These are phyloP conservation scores for Cystofilobasidium ferigula DNA, from an alignment of 768 basidiomycete species.

Conservation along the genomic window DNA sequence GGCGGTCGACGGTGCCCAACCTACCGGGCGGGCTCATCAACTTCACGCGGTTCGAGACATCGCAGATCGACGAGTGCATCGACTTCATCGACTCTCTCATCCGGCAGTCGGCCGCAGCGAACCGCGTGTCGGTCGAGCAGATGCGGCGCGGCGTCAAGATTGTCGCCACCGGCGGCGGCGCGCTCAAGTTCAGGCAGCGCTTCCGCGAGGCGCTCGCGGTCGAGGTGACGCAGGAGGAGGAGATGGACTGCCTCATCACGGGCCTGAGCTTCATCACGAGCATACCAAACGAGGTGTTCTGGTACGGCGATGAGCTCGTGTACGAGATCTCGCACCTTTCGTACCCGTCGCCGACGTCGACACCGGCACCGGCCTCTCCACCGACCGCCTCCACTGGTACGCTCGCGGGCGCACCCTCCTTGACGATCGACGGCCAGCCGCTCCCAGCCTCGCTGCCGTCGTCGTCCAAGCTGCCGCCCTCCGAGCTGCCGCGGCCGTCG, in stretches of 20 bases:
- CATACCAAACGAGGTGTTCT: slow-evolving; percentile 96
- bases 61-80: slow-evolving; percentile 71
- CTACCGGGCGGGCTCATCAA: slow-evolving; percentile 95
- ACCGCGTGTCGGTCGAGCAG: slow-evolving; percentile 74
- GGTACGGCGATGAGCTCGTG: slow-evolving; percentile 94
- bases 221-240: slow-evolving; percentile 60
- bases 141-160: slow-evolving; percentile 92
- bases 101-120: slow-evolving; percentile 67
- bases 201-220: slow-evolving; percentile 64
- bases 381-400: neutral
- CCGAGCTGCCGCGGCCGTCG: slow-evolving; percentile 64
- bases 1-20: slow-evolving; percentile 61
- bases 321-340: slow-evolving; percentile 45
- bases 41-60: slow-evolving; percentile 93
- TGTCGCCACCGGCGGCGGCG: slow-evolving; percentile 95
- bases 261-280: slow-evolving; percentile 90
- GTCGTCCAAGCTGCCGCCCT: slow-evolving; percentile 22
- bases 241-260: slow-evolving; percentile 97
- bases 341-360: slow-evolving; percentile 33
- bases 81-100: slow-evolving; percentile 79
- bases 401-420: slow-evolving; percentile 24
- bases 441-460: neutral
- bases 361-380: slow-evolving; percentile 27
- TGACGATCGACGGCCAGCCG: slow-evolving; percentile 28
- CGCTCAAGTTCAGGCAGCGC: slow-evolving; percentile 81